Percentiles rank a stretch among this genome's conserved stretches.
phyloP scores from a whole-genome alignment of 2,329 filamentous ascomycete species.

The Aspergillus pseudonomiae region DNA sequence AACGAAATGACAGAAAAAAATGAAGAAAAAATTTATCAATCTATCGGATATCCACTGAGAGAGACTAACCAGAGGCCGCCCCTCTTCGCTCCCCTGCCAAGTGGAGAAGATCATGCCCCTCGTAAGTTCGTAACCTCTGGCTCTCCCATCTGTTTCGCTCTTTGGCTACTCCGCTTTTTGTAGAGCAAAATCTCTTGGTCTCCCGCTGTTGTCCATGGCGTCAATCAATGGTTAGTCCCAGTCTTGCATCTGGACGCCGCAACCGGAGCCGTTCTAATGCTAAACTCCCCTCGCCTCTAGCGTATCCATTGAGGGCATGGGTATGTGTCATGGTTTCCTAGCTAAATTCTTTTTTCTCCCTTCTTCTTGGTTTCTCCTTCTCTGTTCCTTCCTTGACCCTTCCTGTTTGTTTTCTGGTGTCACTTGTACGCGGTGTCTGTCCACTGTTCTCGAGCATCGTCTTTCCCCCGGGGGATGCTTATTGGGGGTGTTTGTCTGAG shows the following conservation, averaged over 20 bases:
- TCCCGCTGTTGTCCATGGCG: conserved; percentile 10
- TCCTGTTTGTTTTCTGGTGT: conserved; percentile 5
- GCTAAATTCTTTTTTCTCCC: conserved; percentile 4
- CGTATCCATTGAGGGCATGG: conserved; percentile 3
- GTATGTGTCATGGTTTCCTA: conserved; percentile 4
- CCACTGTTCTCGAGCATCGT: conserved; percentile 1
- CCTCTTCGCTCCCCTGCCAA: conserved; percentile 7
- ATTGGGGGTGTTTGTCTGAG: conserved; percentile 5
- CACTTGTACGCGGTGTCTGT: not conserved
- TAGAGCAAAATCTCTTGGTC: not conserved
- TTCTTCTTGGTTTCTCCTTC: conserved; percentile 3
- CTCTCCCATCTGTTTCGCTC: not conserved
- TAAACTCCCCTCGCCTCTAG: conserved; percentile 3
- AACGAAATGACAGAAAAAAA: not conserved
- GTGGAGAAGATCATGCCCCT: conserved; percentile 12
- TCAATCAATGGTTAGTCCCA: conserved; percentile 7
- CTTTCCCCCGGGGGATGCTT: conserved; percentile 9
- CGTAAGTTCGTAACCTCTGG: conserved; percentile 1
- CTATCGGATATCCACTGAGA: conserved; percentile 1
- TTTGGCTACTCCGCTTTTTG: conserved; percentile 2
- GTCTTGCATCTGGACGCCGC: conserved; percentile 7
- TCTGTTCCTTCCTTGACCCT: not conserved
- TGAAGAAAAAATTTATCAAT: conserved; percentile 1
- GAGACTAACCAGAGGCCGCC: not conserved
- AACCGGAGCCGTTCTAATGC: conserved; percentile 17